Conservation (phyloP, 768 basidiomycete species). For the Auricularia heimuer region DNA sequence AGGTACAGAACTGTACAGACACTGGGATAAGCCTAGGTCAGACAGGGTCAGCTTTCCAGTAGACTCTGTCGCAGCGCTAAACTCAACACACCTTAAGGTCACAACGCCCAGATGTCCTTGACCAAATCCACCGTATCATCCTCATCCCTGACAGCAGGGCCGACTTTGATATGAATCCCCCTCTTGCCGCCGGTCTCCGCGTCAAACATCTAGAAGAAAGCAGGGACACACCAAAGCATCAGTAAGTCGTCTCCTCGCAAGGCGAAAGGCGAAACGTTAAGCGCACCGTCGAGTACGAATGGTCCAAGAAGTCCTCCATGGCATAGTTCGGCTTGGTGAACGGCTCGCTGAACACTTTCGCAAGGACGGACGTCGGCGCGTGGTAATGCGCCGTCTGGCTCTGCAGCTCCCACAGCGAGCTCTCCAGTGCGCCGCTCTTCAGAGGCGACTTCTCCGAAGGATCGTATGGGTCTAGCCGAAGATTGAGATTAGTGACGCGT, state of each 20-base stretch:
- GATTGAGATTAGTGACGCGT: background rate
- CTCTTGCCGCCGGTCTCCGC: slow-evolving; percentile 1
- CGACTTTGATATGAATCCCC: background rate
- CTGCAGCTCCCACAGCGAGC: slow-evolving; percentile 88
- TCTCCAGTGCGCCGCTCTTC: slow-evolving; percentile 68
- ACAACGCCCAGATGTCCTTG: background rate
- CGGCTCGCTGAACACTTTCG: slow-evolving; percentile 76
- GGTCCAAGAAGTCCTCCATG: slow-evolving; percentile 95
- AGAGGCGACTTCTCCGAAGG: slow-evolving; percentile 60
- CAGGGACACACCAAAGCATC: too few species aligned
- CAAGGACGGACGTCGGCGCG: slow-evolving; percentile 74
- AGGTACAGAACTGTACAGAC: too few species aligned
- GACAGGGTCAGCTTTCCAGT: background rate
- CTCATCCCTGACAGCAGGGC: background rate
- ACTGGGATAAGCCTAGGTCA: too few species aligned
- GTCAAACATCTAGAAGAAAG: background rate
- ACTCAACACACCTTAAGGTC: background rate
- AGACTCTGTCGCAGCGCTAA: background rate
- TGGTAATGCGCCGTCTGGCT: slow-evolving; percentile 78
- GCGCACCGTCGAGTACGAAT: slow-evolving; percentile 75
- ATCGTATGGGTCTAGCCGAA: slow-evolving; percentile 56
- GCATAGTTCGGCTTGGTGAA: slow-evolving; percentile 87
- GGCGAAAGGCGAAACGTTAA: background rate
- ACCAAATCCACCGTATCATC: background rate
- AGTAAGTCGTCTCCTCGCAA: too few species aligned